These are phyloP conservation scores for Leishmania tropica DNA, from an alignment of 208 protist genomes.

Conservation along the genomic window DNA sequence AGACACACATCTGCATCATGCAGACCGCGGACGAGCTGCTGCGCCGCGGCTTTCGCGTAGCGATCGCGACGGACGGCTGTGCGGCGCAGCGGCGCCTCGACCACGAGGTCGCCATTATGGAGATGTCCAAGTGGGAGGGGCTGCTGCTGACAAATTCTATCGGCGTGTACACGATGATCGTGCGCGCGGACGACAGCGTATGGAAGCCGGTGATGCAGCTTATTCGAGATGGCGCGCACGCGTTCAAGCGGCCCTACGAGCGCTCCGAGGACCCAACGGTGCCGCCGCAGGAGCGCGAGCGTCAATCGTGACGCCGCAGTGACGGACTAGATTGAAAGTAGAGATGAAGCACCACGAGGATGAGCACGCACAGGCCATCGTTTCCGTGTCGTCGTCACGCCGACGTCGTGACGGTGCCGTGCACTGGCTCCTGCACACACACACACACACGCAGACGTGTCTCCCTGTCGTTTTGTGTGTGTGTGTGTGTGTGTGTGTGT, in stretches of 20 bases:
- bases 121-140: slow-evolving; percentile 48
- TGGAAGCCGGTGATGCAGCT: slow-evolving; percentile 24
- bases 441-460: no score
- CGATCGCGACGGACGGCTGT: slow-evolving; percentile 50
- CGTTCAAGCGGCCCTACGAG: slow-evolving; percentile 23
- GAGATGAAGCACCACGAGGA: not conserved
- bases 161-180: slow-evolving; percentile 31
- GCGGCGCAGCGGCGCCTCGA: slow-evolving; percentile 48
- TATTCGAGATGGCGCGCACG: slow-evolving; percentile 3
- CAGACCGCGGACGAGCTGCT: slow-evolving; percentile 72
- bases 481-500: no score
- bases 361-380: not conserved
- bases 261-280: slow-evolving; percentile 14
- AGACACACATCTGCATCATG: slow-evolving; percentile 77
- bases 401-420: not conserved
- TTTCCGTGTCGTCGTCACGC: not conserved
- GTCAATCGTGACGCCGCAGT: not conserved
- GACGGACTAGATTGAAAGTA: not conserved
- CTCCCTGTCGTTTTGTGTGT: no score
- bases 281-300: slow-evolving; percentile 9
- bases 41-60: slow-evolving; percentile 51
- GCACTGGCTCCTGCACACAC: not conserved
- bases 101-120: slow-evolving; percentile 41
- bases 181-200: slow-evolving; percentile 17
- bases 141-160: slow-evolving; percentile 35